phyloP scores from a whole-genome alignment of 331 rosid genomes.

The Saraca asoca region DNA sequence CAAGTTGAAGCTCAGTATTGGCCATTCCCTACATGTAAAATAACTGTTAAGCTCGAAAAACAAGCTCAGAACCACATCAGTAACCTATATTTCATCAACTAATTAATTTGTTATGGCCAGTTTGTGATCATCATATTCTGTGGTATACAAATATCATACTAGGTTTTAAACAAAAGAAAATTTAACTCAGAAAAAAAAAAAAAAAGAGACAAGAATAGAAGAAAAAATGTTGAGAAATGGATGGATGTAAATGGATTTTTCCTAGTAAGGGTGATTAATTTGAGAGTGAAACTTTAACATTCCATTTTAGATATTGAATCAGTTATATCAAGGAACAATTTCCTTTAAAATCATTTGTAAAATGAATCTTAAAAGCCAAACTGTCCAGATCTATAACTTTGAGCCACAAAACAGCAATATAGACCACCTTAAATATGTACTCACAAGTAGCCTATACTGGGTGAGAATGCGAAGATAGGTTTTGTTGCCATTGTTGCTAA shows the following conservation, averaged over 20 bases:
- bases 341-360: too few relatives aligned
- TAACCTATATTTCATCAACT: not conserved
- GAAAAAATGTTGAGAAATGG: too few relatives aligned
- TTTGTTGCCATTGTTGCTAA: constrained; percentile 55
- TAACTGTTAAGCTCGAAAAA: constrained; percentile 9
- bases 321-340: too few relatives aligned
- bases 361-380: too few relatives aligned
- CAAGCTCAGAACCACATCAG: not conserved
- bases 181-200: too few relatives aligned
- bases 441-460: constrained; percentile 66
- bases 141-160: too few relatives aligned
- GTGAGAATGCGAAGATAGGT: constrained; percentile 63
- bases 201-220: too few relatives aligned
- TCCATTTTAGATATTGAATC: too few relatives aligned
- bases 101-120: not conserved
- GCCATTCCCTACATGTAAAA: constrained; percentile 52
- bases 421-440: constrained; percentile 19
- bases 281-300: too few relatives aligned
- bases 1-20: constrained; percentile 64
- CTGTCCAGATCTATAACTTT: not conserved
- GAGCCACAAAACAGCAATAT: not conserved
- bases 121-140: constrained; percentile 2
- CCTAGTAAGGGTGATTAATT: too few relatives aligned
- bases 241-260: too few relatives aligned
- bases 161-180: too few relatives aligned